Base-by-base conservation (phyloP, 2,329 filamentous ascomycete genomes). In the Aspergillus tamarii region DNA sequence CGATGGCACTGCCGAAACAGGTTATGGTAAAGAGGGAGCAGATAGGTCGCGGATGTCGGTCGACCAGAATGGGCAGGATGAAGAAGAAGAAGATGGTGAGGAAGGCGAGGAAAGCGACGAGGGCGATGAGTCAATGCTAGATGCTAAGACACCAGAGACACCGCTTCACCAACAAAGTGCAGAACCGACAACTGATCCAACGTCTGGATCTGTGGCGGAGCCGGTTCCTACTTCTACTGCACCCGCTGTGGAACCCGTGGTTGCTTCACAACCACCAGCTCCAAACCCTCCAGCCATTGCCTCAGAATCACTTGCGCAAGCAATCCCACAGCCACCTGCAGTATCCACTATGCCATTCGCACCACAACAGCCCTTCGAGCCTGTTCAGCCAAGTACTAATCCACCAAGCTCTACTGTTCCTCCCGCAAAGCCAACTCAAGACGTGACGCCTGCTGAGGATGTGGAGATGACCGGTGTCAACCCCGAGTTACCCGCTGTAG, bases 61-160 rank as follows among this genome's bases (percentile, higher is more conserved):
- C 59, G 81, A 83, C 30, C 81, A 80, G 23, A 66, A 73, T 14
- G 80, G 80, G 14, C 80, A 79, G 59, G 77, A 79, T 14, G 82
- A 83, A 16, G 83, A 82, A 19, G 82, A 84, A 26, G 82, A 82
- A 7, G 79, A 81, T 5, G 77, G 74, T 1, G 79, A 81, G 4
- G 80, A 82, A 1, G 80, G 78, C 30, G 81, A 85, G 4, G 84
- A 85, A 26, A 79, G 77, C 23, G 81, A 82, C 32, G 84, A 84
- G 52, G 84, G 81, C n/a, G 83, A 84, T 36, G 83, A 82, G 67
- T 82, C 81, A 34, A 81, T 78, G 55, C 71, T 79, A 32, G 73
- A 80, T 45, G 79, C 80, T n/a, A 81, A 81, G 57, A 81, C 82
- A 8, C 79, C 82, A 41, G 76, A 76, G 66, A 70, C 75, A 58